Percentiles rank a stretch among this genome's conserved stretches.
Evolutionary conservation across 2,329 filamentous ascomycete species (phyloP).

Genomic region (Cladosporium sp.): DNA sequence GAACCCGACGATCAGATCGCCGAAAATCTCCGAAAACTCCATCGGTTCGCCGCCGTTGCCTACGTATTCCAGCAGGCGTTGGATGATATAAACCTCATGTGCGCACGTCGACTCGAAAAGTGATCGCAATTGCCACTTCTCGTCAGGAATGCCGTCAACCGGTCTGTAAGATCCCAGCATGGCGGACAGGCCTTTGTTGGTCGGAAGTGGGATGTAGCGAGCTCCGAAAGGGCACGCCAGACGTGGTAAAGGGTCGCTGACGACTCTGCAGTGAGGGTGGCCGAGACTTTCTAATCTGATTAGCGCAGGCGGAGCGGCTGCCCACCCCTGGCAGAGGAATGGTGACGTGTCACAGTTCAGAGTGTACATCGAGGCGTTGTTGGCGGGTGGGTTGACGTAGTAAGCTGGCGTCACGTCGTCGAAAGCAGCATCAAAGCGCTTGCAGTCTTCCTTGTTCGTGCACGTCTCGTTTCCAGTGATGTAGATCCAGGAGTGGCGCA

Average conservation of each 20-base stretch:
- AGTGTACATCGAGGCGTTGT: conserved; percentile 7
- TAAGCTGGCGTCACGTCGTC: not conserved
- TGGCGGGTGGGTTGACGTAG: conserved; percentile 2
- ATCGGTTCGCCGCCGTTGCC: conserved; percentile 7
- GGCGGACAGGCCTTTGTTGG: not conserved
- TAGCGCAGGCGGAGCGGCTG: not conserved
- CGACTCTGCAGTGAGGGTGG: not conserved
- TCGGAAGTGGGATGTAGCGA: conserved; percentile 6
- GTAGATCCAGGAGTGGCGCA: conserved; percentile 5
- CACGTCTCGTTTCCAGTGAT: conserved; percentile 1
- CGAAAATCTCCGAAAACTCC: conserved; percentile 1
- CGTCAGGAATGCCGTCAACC: not conserved
- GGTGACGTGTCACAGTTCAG: conserved; percentile 8
- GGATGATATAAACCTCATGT: conserved; percentile 5
- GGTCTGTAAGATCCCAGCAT: conserved; percentile 10
- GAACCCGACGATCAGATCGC: not conserved
- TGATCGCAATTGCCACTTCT: conserved; percentile 8
- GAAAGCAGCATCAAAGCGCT: conserved; percentile 3
- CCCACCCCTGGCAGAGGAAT: conserved; percentile 3
- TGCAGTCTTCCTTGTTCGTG: not conserved
- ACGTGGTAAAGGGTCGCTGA: not conserved
- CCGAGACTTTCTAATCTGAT: conserved; percentile 4
- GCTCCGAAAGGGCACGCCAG: conserved; percentile 1
- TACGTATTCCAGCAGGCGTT: not conserved
- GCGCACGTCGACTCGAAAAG: conserved; percentile 9